Conservation (phyloP, 352 stramenopile species). For the Pythium biforme region DNA sequence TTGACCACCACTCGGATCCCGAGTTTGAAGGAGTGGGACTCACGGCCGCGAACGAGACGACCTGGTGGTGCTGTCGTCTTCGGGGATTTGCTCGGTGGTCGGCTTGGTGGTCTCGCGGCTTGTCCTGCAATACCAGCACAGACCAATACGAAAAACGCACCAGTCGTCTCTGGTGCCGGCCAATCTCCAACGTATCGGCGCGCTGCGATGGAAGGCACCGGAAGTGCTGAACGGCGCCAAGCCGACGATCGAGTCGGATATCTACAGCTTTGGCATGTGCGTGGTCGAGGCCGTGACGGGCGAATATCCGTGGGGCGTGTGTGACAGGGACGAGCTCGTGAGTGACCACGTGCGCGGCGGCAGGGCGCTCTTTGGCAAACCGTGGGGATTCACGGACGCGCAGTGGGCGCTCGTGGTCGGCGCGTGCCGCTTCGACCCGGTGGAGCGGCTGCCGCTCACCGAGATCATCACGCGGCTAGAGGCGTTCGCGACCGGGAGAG, state of each 20-base stretch:
- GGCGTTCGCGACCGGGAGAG: neutral
- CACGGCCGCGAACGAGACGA: too few species aligned
- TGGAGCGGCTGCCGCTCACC: neutral
- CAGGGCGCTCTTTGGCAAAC: neutral
- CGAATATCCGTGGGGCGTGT: neutral
- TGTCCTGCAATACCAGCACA: too few species aligned
- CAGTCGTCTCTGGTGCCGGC: too few species aligned
- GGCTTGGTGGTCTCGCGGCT: too few species aligned
- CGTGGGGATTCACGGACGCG: neutral
- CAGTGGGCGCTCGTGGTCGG: slow-evolving; percentile 6
- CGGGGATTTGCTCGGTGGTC: too few species aligned
- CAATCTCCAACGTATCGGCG: neutral
- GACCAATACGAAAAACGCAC: too few species aligned
- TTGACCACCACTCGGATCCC: too few species aligned
- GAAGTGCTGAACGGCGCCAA: slow-evolving; percentile 21
- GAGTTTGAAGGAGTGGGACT: too few species aligned
- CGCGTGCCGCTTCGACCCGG: neutral
- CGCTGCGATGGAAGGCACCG: slow-evolving; percentile 25
- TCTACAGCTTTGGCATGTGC: slow-evolving; percentile 37
- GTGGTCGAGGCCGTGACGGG: slow-evolving; percentile 30
- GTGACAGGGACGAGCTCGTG: neutral
- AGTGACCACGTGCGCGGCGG: neutral
- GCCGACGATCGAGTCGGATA: slow-evolving; percentile 24
- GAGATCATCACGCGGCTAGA: neutral
- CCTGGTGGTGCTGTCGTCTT: too few species aligned